Percentiles rank a stretch among this genome's conserved stretches.
Evolutionary conservation across 441 rosid genomes (phyloP).

Genomic region (Populus trichocarpa): DNA sequence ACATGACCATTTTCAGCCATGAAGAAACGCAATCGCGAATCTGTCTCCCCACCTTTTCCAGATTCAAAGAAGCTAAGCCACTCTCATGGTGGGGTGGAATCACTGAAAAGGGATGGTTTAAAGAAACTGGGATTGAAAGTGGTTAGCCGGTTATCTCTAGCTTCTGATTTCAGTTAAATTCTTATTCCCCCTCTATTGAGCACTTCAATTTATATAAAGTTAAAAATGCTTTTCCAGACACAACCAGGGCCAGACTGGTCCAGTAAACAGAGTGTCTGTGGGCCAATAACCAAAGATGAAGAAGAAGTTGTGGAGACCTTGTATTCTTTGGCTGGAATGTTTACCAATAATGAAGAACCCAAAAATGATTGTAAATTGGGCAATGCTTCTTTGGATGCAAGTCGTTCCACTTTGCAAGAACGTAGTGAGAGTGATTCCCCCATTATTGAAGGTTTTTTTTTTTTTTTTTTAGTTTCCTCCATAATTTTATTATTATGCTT

Average conservation of each 20-base stretch:
- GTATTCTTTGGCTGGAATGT: conserved; percentile 78
- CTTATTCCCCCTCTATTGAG: conserved; percentile 18
- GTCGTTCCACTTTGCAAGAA: conserved; percentile 28
- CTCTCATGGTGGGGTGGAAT: conserved; percentile 30
- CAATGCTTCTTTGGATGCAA: conserved; percentile 31
- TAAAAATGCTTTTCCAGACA: conserved; percentile 34
- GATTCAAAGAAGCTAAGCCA: conserved; percentile 56
- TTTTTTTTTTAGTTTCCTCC: background rate
- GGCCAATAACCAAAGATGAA: conserved; percentile 86
- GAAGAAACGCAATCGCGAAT: conserved; percentile 71
- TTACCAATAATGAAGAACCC: conserved; percentile 33
- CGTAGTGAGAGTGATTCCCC: conserved; percentile 23
- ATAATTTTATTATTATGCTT: background rate
- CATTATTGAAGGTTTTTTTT: conserved; percentile 30
- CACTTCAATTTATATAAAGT: conserved; percentile 13
- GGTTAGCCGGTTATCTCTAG: conserved; percentile 33
- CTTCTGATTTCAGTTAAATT: conserved; percentile 18
- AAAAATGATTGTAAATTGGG: conserved; percentile 23
- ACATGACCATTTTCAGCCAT: conserved; percentile 47
- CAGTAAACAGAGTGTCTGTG: conserved; percentile 31
- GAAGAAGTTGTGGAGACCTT: conserved; percentile 87
- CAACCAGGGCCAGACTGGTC: conserved; percentile 39
- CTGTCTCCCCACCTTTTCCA: conserved; percentile 46
- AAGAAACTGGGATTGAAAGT: conserved; percentile 42
- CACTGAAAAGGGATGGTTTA: conserved; percentile 33